phyloP scores from a whole-genome alignment of 495 filamentous ascomycete genomes.

The Melanomma pulvis-pyrius region DNA sequence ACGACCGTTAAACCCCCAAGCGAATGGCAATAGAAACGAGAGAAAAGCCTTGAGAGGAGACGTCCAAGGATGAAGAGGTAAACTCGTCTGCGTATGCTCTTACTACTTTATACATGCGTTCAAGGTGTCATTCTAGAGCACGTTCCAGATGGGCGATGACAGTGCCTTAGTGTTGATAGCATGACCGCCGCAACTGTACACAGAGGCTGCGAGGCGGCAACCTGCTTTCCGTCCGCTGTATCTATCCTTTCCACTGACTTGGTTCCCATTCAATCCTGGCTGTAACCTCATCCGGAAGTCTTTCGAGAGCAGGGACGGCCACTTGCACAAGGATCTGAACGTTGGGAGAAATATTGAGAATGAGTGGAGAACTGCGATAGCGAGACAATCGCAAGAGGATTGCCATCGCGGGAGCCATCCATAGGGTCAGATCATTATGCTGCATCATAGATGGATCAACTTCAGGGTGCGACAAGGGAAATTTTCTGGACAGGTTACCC shows the following conservation, averaged over 20 bases:
- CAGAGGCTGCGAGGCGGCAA: slow-evolving; percentile 11
- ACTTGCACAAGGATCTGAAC: neutral
- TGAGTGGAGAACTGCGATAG: neutral
- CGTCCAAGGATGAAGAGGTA: neutral
- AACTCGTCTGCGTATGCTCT: neutral
- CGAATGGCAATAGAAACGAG: neutral
- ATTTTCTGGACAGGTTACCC: neutral
- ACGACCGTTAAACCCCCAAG: neutral
- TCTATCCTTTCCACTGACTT: neutral
- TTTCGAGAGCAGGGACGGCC: neutral
- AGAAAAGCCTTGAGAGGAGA: slow-evolving; percentile 4
- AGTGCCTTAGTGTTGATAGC: neutral
- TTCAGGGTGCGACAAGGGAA: neutral
- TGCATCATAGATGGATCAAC: neutral
- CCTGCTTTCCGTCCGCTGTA: neutral
- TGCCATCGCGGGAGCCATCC: neutral
- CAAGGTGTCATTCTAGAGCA: neutral
- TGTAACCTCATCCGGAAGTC: neutral
- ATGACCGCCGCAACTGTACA: neutral
- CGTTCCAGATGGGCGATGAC: neutral
- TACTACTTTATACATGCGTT: slow-evolving; percentile 1
- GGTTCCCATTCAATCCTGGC: neutral
- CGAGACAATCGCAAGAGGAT: neutral
- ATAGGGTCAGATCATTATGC: neutral
- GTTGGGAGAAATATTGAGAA: neutral